These are phyloP conservation scores for Inonotus hispidus DNA, from an alignment of 1,284 basidiomycete genomes.

Conservation along the genomic window DNA sequence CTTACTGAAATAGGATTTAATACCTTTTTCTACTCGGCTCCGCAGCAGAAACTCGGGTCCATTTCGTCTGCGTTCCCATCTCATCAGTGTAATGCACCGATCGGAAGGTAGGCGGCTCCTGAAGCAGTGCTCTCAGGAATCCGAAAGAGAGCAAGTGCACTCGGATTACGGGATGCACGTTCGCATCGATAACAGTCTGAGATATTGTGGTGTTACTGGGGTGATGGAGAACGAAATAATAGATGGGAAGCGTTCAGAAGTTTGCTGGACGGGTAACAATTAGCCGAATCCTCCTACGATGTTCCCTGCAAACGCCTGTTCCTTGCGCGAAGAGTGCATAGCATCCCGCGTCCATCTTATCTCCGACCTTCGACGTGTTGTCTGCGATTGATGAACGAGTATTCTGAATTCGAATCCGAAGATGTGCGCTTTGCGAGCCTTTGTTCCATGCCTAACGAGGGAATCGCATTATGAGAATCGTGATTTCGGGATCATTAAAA, in stretches of 20 bases:
- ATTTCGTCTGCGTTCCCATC: not conserved
- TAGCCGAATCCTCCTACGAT: not conserved
- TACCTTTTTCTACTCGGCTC: no score
- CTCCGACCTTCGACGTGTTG: no score
- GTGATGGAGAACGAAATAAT: not conserved
- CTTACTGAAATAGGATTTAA: no score
- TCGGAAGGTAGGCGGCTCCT: not conserved
- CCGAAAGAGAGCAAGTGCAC: not conserved
- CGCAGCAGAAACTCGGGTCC: not conserved
- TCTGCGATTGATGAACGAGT: no score
- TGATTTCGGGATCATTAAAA: no score
- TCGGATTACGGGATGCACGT: not conserved
- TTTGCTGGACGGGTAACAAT: not conserved
- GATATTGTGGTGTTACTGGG: not conserved
- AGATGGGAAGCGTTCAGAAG: not conserved
- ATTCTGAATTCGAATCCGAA: no score
- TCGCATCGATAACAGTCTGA: not conserved
- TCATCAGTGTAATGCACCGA: not conserved
- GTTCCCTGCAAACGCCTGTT: not conserved
- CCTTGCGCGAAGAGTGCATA: not conserved
- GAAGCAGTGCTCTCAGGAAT: not conserved
- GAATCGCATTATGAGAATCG: no score
- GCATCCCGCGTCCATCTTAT: not conserved
- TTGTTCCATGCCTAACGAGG: no score
- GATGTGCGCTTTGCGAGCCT: no score